Percentiles rank a stretch among this genome's conserved stretches.
Conservation (phyloP, 2,329 filamentous ascomycete species). For the Hypoxylon sp. region DNA sequence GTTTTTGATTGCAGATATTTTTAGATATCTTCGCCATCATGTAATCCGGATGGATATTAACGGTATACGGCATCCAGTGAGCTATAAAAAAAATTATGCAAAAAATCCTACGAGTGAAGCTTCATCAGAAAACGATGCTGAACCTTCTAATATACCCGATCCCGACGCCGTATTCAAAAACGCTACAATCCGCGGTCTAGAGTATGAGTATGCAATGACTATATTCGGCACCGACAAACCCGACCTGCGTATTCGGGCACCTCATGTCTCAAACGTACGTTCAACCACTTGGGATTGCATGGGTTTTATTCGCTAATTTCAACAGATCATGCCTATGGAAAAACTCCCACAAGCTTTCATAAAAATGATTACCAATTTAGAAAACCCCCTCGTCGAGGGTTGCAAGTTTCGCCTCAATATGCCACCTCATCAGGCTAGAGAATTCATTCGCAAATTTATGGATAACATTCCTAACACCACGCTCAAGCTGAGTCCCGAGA, state of each 20-base stretch:
- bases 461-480: conserved; percentile 73
- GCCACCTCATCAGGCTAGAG: conserved; percentile 59
- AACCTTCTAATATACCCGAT: not conserved
- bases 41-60: conserved; percentile 54
- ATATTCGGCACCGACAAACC: conserved; percentile 93
- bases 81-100: not conserved
- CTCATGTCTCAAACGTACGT: conserved; percentile 68
- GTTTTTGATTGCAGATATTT: conserved; percentile 68
- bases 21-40: conserved; percentile 63
- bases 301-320: conserved; percentile 45
- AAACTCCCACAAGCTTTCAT: conserved; percentile 76
- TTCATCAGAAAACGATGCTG: not conserved
- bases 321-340: conserved; percentile 76
- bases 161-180: not conserved
- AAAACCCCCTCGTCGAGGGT: conserved; percentile 80
- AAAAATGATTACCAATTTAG: conserved; percentile 79
- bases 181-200: conserved; percentile 38
- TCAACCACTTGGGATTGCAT: not conserved
- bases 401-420: conserved; percentile 76
- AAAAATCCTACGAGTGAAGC: not conserved
- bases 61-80: conserved; percentile 46
- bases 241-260: conserved; percentile 77
- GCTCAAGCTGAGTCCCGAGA: conserved; percentile 75
- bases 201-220: conserved; percentile 84
- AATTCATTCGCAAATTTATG: conserved; percentile 75